A percentile compares a stretch with the other conserved stretches of the same genome.
Conservation (phyloP, 192 early-diverging fungal species). For the Backusella parvicylindrica region DNA sequence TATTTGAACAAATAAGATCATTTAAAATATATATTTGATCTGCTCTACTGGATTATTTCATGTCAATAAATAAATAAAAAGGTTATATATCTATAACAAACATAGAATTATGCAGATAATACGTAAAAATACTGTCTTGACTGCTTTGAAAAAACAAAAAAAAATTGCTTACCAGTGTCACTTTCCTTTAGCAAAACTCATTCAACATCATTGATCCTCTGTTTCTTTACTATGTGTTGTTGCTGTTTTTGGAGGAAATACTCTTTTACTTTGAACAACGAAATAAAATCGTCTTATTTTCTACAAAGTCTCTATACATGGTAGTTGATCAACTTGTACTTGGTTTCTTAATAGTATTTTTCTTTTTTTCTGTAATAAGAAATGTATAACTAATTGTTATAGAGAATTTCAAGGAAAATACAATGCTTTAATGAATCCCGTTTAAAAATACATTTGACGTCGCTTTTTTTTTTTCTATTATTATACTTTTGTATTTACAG, state of each 20-base stretch:
- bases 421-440: neutral
- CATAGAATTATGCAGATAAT: neutral
- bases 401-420: neutral
- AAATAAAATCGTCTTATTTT: too few relatives aligned
- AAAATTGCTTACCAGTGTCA: neutral
- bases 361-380: too few relatives aligned
- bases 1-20: neutral
- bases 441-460: neutral
- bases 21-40: neutral
- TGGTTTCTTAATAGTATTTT: neutral
- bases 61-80: neutral
- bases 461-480: neutral
- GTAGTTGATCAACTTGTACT: too few relatives aligned
- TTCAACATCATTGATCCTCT: too few relatives aligned
- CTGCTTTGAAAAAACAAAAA: neutral
- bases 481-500: neutral
- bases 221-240: too few relatives aligned
- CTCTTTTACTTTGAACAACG: too few relatives aligned
- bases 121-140: too few relatives aligned
- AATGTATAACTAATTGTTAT: too few relatives aligned
- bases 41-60: neutral
- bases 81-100: neutral
- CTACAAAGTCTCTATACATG: too few relatives aligned
- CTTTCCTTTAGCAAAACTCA: too few relatives aligned
- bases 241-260: too few relatives aligned